Evolutionary conservation across 495 filamentous ascomycete genomes (phyloP).

Genomic region (Tuber aestivum): DNA sequence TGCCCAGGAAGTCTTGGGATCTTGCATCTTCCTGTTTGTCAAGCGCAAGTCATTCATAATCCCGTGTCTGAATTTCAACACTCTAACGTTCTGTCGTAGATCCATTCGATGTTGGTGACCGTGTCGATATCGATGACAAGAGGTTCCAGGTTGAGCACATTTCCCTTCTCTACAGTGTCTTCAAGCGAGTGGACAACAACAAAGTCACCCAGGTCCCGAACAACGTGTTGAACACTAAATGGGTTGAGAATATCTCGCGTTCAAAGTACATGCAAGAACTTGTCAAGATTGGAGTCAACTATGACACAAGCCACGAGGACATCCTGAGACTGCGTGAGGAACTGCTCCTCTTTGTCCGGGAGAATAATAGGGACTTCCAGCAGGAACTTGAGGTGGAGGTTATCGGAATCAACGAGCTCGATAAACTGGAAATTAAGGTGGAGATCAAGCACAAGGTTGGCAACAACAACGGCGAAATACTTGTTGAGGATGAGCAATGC

Average conservation of each 20-base stretch:
- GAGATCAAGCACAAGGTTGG: constrained; percentile 71
- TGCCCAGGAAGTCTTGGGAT: constrained; percentile 86
- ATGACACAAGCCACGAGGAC: constrained; percentile 81
- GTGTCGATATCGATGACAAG: constrained; percentile 72
- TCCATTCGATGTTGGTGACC: constrained; percentile 82
- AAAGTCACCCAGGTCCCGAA: constrained; percentile 87
- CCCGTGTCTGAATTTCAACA: not conserved
- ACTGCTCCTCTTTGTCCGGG: constrained; percentile 76
- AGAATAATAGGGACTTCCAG: constrained; percentile 89
- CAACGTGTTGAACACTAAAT: constrained; percentile 78
- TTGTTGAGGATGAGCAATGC: not conserved
- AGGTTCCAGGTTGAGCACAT: constrained; percentile 86
- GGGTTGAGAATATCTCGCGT: constrained; percentile 88
- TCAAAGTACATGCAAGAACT: constrained; percentile 88
- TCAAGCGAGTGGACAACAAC: constrained; percentile 72
- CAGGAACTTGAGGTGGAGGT: constrained; percentile 72
- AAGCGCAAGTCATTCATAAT: constrained; percentile 65
- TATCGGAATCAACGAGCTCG: constrained; percentile 72
- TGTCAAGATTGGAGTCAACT: constrained; percentile 69
- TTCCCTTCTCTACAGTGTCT: constrained; percentile 87
- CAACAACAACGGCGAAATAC: not conserved
- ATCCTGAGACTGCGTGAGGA: constrained; percentile 74
- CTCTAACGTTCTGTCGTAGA: constrained; percentile 3
- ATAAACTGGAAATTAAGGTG: constrained; percentile 75
- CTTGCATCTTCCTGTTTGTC: constrained; percentile 96